phyloP scores from a whole-genome alignment of 768 basidiomycete genomes.

The Suillus subalutaceus region DNA sequence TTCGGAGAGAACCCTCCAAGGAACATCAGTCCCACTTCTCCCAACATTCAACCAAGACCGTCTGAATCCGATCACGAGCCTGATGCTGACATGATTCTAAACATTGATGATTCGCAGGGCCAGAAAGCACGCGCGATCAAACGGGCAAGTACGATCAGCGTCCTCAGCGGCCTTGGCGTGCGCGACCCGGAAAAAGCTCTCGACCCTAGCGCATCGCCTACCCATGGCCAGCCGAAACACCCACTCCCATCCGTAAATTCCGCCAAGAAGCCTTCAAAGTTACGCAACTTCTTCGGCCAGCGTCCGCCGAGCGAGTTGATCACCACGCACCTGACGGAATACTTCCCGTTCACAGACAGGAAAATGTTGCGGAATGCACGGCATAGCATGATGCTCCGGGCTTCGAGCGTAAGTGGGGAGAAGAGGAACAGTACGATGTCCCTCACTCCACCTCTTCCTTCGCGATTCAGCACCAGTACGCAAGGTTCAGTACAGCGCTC shows the following conservation, averaged over 20 bases:
- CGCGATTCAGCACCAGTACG: constrained; percentile 41
- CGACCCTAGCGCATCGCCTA: constrained; percentile 58
- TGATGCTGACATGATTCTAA: constrained; percentile 33
- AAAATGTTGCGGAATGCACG: constrained; percentile 88
- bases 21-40: constrained; percentile 40
- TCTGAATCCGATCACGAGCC: constrained; percentile 39
- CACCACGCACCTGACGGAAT: constrained; percentile 90
- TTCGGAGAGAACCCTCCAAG: constrained; percentile 49
- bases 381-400: constrained; percentile 78
- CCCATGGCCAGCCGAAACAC: constrained; percentile 28
- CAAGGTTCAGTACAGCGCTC: constrained; percentile 39
- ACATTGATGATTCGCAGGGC: constrained; percentile 29
- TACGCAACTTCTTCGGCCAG: constrained; percentile 97
- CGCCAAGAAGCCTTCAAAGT: constrained; percentile 60
- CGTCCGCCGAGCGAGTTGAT: constrained; percentile 97
- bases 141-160: constrained; percentile 92
- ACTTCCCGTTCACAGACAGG: constrained; percentile 93
- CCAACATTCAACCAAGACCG: constrained; percentile 22
- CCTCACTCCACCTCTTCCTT: constrained; percentile 43
- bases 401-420: constrained; percentile 47
- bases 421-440: constrained; percentile 51
- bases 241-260: constrained; percentile 13
- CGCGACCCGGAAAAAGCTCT: constrained; percentile 72
- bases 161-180: constrained; percentile 92
- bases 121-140: constrained; percentile 45